Percentiles rank a stretch among this genome's conserved stretches.
Conservation (phyloP, 192 early-diverging fungal genomes). For the Gorgonomyces haynaldii region DNA sequence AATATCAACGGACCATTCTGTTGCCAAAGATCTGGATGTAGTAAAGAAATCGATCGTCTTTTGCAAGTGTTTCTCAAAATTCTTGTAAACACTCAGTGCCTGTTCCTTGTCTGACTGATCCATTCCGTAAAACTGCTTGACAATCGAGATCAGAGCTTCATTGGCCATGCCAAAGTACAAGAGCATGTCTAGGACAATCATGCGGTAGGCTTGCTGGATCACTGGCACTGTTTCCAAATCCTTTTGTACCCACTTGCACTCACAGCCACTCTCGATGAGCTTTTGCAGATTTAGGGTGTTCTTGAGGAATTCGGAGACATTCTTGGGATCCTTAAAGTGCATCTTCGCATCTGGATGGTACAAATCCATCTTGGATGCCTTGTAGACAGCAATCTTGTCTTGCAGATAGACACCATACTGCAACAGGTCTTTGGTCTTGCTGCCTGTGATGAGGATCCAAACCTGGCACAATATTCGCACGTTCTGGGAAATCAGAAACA, state of each 20-base stretch:
- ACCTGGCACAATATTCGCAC: too few species aligned
- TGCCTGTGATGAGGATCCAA: too few species aligned
- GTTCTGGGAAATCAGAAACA: too few species aligned
- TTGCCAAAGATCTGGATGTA: constrained; percentile 49
- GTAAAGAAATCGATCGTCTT: constrained; percentile 57
- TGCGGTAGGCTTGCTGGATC: constrained; percentile 54
- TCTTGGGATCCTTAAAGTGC: too few species aligned
- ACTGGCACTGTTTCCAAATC: constrained; percentile 61
- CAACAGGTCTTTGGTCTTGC: too few species aligned
- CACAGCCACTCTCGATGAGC: constrained; percentile 52
- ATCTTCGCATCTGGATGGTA: too few species aligned
- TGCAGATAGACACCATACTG: too few species aligned
- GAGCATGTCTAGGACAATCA: constrained; percentile 62
- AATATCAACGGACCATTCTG: constrained; percentile 45
- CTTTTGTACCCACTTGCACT: constrained; percentile 69
- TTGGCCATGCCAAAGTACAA: constrained; percentile 60
- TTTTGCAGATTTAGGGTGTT: constrained; percentile 53
- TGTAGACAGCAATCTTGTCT: too few species aligned
- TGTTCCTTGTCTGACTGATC: constrained; percentile 44
- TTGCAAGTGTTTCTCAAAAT: constrained; percentile 58
- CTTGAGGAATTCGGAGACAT: constrained; percentile 48
- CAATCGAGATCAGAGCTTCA: constrained; percentile 64
- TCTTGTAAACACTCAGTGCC: constrained; percentile 64
- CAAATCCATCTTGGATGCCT: too few species aligned
- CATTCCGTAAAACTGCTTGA: constrained; percentile 66